These are phyloP conservation scores for Immersiporthe knoxdaviesiana DNA, from an alignment of 2,329 filamentous ascomycete genomes.

Conservation along the genomic window DNA sequence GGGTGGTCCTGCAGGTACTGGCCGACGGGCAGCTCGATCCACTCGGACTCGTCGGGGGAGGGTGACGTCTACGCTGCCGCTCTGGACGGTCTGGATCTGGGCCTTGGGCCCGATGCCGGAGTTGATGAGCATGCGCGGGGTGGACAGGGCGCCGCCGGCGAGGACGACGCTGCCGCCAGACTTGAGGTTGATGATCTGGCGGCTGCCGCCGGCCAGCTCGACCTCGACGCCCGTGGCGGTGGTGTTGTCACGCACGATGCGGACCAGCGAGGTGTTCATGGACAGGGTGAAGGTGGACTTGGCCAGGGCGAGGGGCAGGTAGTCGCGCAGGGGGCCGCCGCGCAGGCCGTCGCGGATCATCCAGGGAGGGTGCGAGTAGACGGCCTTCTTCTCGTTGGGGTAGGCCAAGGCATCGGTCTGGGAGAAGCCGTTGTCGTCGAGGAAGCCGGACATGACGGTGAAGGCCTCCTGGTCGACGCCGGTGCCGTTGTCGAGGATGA, in stretches of 20 bases:
- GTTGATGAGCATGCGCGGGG: slow-evolving; percentile 32
- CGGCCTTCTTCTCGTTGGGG: slow-evolving; percentile 30
- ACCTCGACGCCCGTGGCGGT: slow-evolving; percentile 34
- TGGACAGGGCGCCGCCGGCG: slow-evolving; percentile 34
- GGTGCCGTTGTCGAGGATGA: slow-evolving; percentile 34
- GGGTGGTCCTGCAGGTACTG: slow-evolving; percentile 33
- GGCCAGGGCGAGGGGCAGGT: slow-evolving; percentile 34
- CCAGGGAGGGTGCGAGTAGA: slow-evolving; percentile 32
- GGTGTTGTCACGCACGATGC: slow-evolving; percentile 31
- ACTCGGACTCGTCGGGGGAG: slow-evolving; percentile 33
- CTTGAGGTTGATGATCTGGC: slow-evolving; percentile 34
- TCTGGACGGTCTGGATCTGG: slow-evolving; percentile 31
- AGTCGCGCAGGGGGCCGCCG: slow-evolving; percentile 33
- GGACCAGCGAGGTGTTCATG: slow-evolving; percentile 35
- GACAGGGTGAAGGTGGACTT: slow-evolving; percentile 35
- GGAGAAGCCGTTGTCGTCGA: slow-evolving; percentile 29
- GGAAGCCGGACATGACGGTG: slow-evolving; percentile 29
- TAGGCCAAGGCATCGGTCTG: slow-evolving; percentile 29
- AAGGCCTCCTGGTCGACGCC: slow-evolving; percentile 31
- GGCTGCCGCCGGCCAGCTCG: slow-evolving; percentile 31
- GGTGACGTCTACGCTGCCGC: slow-evolving; percentile 28
- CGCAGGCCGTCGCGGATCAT: slow-evolving; percentile 31
- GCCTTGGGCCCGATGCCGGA: slow-evolving; percentile 29
- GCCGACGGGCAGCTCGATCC: slow-evolving; percentile 36
- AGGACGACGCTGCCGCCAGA: slow-evolving; percentile 33